These are phyloP conservation scores for Ordospora pajunii DNA, from an alignment of 371 early-diverging fungal species.

Conservation along the genomic window DNA sequence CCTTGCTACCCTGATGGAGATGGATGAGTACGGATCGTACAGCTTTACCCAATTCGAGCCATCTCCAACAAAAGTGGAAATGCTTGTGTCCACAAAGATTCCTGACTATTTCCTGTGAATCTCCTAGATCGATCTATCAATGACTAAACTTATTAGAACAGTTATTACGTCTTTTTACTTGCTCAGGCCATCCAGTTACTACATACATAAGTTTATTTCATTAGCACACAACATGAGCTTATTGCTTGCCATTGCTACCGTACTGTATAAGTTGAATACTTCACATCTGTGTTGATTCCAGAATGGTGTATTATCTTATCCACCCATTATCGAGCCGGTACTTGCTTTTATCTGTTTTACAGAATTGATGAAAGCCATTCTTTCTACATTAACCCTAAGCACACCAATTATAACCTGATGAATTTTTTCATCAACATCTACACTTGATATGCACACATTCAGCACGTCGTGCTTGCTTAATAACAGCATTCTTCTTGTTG, in stretches of 20 bases:
- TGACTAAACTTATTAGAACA: neutral
- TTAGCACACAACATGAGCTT: too few species aligned
- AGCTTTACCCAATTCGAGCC: slow-evolving; percentile 87
- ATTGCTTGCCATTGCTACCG: neutral
- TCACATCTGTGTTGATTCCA: neutral
- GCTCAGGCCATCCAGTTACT: too few species aligned
- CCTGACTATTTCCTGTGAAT: slow-evolving; percentile 89
- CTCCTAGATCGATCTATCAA: neutral
- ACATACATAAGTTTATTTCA: too few species aligned
- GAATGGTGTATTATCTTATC: neutral
- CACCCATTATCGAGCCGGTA: too few species aligned
- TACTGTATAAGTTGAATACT: neutral
- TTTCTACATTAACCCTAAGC: slow-evolving; percentile 7
- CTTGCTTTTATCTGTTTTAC: neutral
- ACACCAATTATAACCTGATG: neutral
- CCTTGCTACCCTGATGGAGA: slow-evolving; percentile 86
- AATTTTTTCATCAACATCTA: neutral
- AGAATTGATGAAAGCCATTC: neutral
- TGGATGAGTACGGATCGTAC: slow-evolving; percentile 73
- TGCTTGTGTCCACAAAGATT: slow-evolving; percentile 87
- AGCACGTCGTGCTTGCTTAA: neutral
- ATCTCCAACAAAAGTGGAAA: slow-evolving; percentile 88
- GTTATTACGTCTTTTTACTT: too few species aligned
- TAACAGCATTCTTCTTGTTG: slow-evolving; percentile 1
- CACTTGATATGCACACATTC: neutral